Conservation (phyloP, 495 filamentous ascomycete species). For the Neurospora sp. region DNA sequence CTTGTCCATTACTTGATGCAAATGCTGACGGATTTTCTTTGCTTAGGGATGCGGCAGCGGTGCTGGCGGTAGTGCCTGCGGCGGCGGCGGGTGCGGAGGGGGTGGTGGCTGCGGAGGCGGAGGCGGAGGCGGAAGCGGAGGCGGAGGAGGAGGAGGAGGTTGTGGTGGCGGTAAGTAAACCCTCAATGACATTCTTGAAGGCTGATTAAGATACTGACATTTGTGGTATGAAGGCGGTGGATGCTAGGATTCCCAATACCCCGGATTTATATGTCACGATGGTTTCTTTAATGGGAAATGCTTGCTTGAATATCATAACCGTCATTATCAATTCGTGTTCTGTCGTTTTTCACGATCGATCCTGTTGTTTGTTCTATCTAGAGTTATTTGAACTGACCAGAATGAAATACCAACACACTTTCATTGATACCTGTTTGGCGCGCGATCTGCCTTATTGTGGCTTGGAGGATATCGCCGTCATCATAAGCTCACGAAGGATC, state of each 20-base stretch:
- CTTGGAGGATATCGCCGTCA: background rate
- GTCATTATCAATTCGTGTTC: background rate
- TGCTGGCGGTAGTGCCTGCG: conserved; percentile 41
- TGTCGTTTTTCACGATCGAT: background rate
- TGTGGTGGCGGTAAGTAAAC: background rate
- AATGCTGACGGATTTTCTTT: conserved; percentile 11
- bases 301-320: background rate
- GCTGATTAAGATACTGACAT: background rate
- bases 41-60: conserved; percentile 41
- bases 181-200: background rate
- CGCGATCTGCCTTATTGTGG: background rate
- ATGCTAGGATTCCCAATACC: background rate
- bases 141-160: background rate
- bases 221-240: background rate
- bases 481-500: background rate
- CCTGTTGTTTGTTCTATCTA: background rate
- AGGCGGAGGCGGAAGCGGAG: background rate
- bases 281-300: background rate
- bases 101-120: conserved; percentile 34
- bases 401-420: background rate
- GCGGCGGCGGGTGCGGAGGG: conserved; percentile 33
- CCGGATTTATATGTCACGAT: background rate
- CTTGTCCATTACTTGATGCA: background rate
- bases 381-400: background rate
- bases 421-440: background rate